Conservation (phyloP, 495 filamentous ascomycete genomes). For the Aspergillus funiculosus region DNA sequence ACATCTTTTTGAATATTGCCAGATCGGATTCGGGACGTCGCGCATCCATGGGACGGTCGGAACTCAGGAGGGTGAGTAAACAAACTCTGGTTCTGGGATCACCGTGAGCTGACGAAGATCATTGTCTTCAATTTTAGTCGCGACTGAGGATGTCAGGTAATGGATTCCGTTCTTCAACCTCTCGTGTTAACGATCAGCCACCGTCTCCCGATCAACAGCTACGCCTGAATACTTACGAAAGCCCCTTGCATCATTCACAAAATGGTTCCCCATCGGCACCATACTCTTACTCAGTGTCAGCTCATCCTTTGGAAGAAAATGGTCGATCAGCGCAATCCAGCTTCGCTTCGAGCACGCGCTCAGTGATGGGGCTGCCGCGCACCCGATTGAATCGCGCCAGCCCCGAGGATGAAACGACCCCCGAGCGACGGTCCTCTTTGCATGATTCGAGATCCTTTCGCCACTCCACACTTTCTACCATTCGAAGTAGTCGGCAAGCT, state of each 20-base stretch:
- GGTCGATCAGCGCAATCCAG: slow-evolving; percentile 37
- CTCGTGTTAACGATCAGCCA: slow-evolving; percentile 32
- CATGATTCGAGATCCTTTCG: slow-evolving; percentile 45
- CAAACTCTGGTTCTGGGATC: slow-evolving; percentile 1
- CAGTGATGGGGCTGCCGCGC: slow-evolving; percentile 38
- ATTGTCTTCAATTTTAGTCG: slow-evolving; percentile 26
- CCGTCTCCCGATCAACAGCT: slow-evolving; percentile 37
- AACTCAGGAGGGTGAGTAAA: slow-evolving; percentile 47
- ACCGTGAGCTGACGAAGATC: slow-evolving; percentile 12
- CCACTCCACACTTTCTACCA: slow-evolving; percentile 49
- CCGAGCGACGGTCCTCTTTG: slow-evolving; percentile 44
- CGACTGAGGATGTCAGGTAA: slow-evolving; percentile 39
- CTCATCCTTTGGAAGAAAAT: slow-evolving; percentile 47
- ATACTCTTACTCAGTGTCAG: slow-evolving; percentile 42
- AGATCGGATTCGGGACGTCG: slow-evolving; percentile 46
- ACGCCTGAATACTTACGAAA: slow-evolving; percentile 38
- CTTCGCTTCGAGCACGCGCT: slow-evolving; percentile 37
- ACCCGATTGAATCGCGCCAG: slow-evolving; percentile 35
- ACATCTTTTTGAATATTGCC: slow-evolving; percentile 61
- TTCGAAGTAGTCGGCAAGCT: slow-evolving; percentile 43
- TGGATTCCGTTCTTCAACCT: slow-evolving; percentile 35
- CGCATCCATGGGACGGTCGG: slow-evolving; percentile 41
- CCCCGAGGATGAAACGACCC: slow-evolving; percentile 37
- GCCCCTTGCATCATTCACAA: slow-evolving; percentile 37
- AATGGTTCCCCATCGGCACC: slow-evolving; percentile 36